Evolutionary conservation across 2,329 filamentous ascomycete species (phyloP), one percentile per base, ranked within the genome.

Genomic region (Penicillium oxalicum): DNA sequence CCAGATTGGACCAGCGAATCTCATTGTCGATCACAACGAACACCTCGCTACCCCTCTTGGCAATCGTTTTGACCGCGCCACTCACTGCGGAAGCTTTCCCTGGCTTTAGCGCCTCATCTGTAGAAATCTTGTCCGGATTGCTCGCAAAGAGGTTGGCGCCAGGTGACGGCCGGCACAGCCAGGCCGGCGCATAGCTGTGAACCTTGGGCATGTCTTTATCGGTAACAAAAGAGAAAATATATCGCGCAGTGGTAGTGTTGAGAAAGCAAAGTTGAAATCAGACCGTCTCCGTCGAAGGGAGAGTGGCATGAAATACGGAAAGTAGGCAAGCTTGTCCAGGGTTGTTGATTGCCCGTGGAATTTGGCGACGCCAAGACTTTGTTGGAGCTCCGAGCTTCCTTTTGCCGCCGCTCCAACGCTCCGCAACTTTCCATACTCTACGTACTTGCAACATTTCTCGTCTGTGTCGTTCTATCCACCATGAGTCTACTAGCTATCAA

Each of bases 11-110:
- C 90, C 93, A 98, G 67, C 91, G 80, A 52, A 98, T 86, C 69
- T 97, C 88, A 60, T 86, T 91, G 42, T 91, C 91, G 36, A 87
- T 84, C 18, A 90, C 91, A 9, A 89, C 83, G 65, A 97, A 97
- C 8, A 97, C 75, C 62, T 98, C 91, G 1, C 87, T 89, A 12
- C 87, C 90, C 50, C 91, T 79, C 43, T 81, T 82, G 8, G 90
- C 91, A 60, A 97, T 84, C 0, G 83, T 90, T 54, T 73, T 74
- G 18, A 65, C 69, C 1, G 80, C 70, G 2, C 76, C 70, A n/a
- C 55, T 54, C 28, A 65, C 64, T 11, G 50, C 41, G 4, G 47
- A 18, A 24, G 58, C 41, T 36, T 58, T 13, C 1, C 66, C 45
- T 57, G 41, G 61, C 54, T 49, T 61, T 54, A 60, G 55, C n/a